Evolutionary conservation across 1,284 basidiomycete species (phyloP), one percentile per base, ranked within the genome.

Genomic region (Cutaneotrichosporon daszewskae): DNA sequence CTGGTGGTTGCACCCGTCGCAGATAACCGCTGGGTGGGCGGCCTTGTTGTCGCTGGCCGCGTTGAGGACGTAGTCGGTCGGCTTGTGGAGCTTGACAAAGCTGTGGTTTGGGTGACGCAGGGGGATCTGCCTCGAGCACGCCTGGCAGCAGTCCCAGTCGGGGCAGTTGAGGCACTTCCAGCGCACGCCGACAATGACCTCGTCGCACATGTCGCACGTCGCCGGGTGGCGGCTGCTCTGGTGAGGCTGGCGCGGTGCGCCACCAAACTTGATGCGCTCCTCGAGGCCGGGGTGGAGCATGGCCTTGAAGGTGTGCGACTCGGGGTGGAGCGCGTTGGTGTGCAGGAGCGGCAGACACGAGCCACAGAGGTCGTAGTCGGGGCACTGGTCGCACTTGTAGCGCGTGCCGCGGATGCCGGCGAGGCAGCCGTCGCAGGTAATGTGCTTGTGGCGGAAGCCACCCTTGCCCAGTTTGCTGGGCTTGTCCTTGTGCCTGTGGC

Each of bases 81-180:
- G 69, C 27, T 76, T 76, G 43, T 68, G 66, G 11, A 91, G 69
- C 62, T 77, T 82, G 24, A 85, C 81, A 61, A 91, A 91, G 7
- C 77, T 74, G 64, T 92, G 88, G 20, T 66, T 61, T 1, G 87
- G 87, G 64, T 92, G 88, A 39, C 85, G 83, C 8, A 68, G 54
- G 1, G 78, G 79, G 49, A 90, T 53, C 4, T 55, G 83, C 46
- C 71, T 73, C 62, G 84, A 85, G 69, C 88, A 92, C 8, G 74
- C 65, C 20, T 68, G 60, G 64, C 88, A 92, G 23, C 81, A 78
- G 47, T 72, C 69, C 69, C 69, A 72, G 41, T 72, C 69, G 23
- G 67, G 67, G 41, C 69, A 72, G 43, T 65, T 61, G 46, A 69
- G 56, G 47, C 69, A 72, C 55, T 72, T 72, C 62, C 60, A 66